Evolutionary conservation across 805 yeast genomes (phyloP).

Genomic region (Myxozyma geophila): DNA sequence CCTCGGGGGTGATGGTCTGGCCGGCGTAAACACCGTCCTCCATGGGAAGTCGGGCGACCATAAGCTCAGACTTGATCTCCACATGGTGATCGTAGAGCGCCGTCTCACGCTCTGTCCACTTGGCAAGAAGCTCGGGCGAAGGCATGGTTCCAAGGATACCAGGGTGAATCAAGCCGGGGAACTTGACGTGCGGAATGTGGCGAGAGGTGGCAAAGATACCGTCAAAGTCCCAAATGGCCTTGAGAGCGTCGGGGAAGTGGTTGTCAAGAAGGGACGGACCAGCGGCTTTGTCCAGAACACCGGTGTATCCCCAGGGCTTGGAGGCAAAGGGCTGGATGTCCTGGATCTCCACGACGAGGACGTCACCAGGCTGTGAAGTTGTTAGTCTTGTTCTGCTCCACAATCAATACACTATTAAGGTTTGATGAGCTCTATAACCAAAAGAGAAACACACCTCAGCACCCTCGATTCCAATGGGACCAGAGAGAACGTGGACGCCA

Average conservation of each 20-base stretch:
- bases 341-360: constrained; percentile 55
- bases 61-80: constrained; percentile 40
- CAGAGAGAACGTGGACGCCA: constrained; percentile 55
- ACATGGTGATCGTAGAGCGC: constrained; percentile 43
- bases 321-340: constrained; percentile 58
- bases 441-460: constrained; percentile 42
- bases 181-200: constrained; percentile 56
- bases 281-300: constrained; percentile 54
- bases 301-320: constrained; percentile 61
- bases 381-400: neutral
- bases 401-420: neutral
- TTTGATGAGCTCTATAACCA: neutral
- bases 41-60: constrained; percentile 52
- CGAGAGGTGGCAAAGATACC: constrained; percentile 57
- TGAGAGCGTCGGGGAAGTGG: constrained; percentile 57
- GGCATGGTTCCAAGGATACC: constrained; percentile 58
- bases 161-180: constrained; percentile 58
- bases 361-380: constrained; percentile 49
- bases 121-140: constrained; percentile 49
- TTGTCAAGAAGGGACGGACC: constrained; percentile 58
- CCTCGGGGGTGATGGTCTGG: constrained; percentile 43
- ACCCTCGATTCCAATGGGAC: constrained; percentile 54
- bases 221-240: constrained; percentile 58
- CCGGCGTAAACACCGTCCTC: constrained; percentile 51
- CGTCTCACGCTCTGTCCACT: constrained; percentile 54